A percentile compares a stretch with the other conserved stretches of the same genome.
These are phyloP conservation scores for Microdochium paspali DNA, from an alignment of 2,329 filamentous ascomycete genomes.

Conservation along the genomic window DNA sequence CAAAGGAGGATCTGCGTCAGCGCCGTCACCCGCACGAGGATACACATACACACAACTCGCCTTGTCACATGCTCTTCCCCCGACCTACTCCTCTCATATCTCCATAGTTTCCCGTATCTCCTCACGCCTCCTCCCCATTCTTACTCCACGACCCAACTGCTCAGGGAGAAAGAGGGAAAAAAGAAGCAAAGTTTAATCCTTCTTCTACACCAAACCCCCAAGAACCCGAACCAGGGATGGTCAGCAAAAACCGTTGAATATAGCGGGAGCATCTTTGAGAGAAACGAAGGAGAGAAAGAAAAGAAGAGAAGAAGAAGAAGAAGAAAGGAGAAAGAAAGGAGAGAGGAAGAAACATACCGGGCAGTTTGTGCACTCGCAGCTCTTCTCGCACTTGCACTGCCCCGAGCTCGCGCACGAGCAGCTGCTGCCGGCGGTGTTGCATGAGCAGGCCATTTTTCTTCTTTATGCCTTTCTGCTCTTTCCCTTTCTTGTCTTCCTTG, in stretches of 20 bases:
- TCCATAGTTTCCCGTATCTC: too few relatives aligned
- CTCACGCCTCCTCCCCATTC: neutral
- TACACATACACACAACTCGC: too few relatives aligned
- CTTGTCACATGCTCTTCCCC: too few relatives aligned
- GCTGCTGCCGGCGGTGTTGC: constrained; percentile 10
- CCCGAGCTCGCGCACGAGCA: constrained; percentile 15
- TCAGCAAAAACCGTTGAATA: neutral
- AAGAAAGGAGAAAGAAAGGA: neutral
- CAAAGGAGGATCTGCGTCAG: too few relatives aligned
- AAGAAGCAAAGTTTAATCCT: neutral
- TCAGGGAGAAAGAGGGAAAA: neutral
- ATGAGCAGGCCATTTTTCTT: constrained; percentile 15
- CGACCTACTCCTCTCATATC: too few relatives aligned
- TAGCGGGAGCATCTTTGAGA: neutral
- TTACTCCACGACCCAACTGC: too few relatives aligned
- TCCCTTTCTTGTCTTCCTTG: neutral
- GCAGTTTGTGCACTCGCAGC: constrained; percentile 18
- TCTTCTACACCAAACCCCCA: too few relatives aligned
- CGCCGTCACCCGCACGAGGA: too few relatives aligned
- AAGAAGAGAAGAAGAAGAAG: neutral
- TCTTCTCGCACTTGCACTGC: constrained; percentile 15
- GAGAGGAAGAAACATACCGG: constrained; percentile 11
- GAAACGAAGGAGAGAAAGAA: neutral
- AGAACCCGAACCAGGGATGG: too few relatives aligned
- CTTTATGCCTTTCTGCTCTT: neutral